Evolutionary conservation across 1,284 basidiomycete species (phyloP), one percentile per base, ranked within the genome.

Genomic region (Cutaneotrichosporon sp.): DNA sequence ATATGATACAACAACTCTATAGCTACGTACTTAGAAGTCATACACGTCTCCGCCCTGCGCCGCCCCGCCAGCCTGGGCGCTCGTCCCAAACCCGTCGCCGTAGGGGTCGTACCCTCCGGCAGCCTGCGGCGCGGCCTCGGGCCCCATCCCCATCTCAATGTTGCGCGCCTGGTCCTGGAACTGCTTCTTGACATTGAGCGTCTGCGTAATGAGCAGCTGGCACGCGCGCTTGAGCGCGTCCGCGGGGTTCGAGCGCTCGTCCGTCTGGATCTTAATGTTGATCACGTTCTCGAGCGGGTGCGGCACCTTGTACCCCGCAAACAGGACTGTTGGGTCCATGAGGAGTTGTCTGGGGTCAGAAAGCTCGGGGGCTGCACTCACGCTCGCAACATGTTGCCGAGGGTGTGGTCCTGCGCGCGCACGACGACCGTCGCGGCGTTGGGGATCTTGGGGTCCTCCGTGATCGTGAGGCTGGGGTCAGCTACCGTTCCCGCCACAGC

Each of bases 281-380:
- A 98, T 95, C 72, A 93, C 86, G 9, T 95, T 94, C 67, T 97
- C 92, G 20, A 97, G 86, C 1, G 97, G 95, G 73, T 98, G 95
- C 0, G 95, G 94, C 42, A 95, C 92, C 82, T 95, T 94, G 87
- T 98, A 98, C 0, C 95, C 95, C 3, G 94, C 94, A 76, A 99
- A 99, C 63, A 95, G 87, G 66, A 97, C 87, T 68, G 88, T 84
- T 1, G 91, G 88, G 84, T 90, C 89, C 14, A 87, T 80, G 25
- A 95, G 87, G 25, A 97, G 87, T 84, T 97, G 92, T 10, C 92
- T 95, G 78, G 43, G 58, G 62, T 59, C 7, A 56, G 38, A 56
- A 55, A 16, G 36, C 54, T 52, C 13, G 16, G 50, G 8, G 33
- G 7, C 3, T 2, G 45, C 36, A 87, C 91, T 76, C 76, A 95